A percentile compares a stretch with the other conserved stretches of the same genome.
phyloP scores from a whole-genome alignment of 2,329 filamentous ascomycete genomes.

The Chrysoporthe deuterocubensis region DNA sequence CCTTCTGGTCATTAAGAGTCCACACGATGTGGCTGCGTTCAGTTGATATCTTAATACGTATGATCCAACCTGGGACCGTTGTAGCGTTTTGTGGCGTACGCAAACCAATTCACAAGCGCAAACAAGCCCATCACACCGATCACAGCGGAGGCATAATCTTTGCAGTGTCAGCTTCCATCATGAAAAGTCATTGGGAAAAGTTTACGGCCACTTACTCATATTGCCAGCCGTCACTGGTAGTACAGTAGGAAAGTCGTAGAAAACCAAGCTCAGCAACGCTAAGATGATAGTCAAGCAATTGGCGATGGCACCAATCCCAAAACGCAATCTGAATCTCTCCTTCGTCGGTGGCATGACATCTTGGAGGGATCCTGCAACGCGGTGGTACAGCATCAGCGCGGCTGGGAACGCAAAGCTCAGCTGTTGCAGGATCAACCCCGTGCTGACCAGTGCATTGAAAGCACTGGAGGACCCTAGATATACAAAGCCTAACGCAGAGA shows the following conservation, averaged over 20 bases:
- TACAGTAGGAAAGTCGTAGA: constrained; percentile 24
- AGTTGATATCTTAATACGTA: no score
- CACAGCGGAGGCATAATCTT: constrained; percentile 26
- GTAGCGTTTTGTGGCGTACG: constrained; percentile 21
- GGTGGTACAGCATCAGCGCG: constrained; percentile 21
- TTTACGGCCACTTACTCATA: constrained; percentile 15
- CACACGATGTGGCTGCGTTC: no score
- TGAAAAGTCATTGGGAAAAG: background rate
- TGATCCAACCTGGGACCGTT: constrained; percentile 21
- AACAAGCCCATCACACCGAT: constrained; percentile 23
- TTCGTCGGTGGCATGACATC: constrained; percentile 16
- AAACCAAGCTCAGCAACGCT: constrained; percentile 20
- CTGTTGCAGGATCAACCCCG: constrained; percentile 25
- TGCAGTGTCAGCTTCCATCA: background rate
- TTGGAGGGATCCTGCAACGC: constrained; percentile 2
- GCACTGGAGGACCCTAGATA: constrained; percentile 24
- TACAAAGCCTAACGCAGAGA: constrained; percentile 20
- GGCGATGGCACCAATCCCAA: constrained; percentile 10
- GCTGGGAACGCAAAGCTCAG: constrained; percentile 27
- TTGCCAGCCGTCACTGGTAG: constrained; percentile 20
- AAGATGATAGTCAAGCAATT: constrained; percentile 22
- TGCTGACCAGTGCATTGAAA: constrained; percentile 26
- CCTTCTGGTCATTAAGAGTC: background rate
- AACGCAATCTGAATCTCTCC: constrained; percentile 8
- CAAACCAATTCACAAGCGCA: constrained; percentile 24